Evolutionary conservation across 805 yeast species (phyloP), one percentile per base, ranked within the genome.

Genomic region (Maudiozyma pseudohumilis): DNA sequence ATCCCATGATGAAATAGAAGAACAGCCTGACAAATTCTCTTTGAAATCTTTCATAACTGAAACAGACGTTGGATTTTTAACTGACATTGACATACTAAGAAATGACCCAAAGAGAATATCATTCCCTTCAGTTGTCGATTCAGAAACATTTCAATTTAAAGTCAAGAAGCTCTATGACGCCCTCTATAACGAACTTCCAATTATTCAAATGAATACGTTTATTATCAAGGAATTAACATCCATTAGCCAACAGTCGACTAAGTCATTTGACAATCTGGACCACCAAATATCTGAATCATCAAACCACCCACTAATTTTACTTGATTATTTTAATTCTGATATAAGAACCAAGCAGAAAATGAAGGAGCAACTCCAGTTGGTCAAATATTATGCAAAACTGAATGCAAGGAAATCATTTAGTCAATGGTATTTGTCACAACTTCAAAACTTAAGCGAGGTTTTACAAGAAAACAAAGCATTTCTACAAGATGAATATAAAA

Each of bases 371-470:
- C 64, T 77, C 34, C 69, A 66, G 40, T 41, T 68, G 10, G 58
- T 77, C 30, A 74, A 74, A 48, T 69, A 65, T 22, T 70, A 58
- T 41, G 65, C 82, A 1, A 62, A 75, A 22, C 61, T 67, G 22
- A 73, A 72, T 47, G 74, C 83, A 0, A 65, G 63, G 40, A 67
- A 65, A 27, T 69, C 70, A 0, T 78, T 84, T 83, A 73, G 72
- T 45, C 70, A 68, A 35, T 78, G 85, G 86, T 59, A 83, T 42
- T 52, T 62, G 10, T 72, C 73, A 42, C 65, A 76, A 33, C 49
- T 71, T 5, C 59, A 62, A 18, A 75, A 73, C 29, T 59, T 77
- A 12, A 48, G 68, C 23, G 53, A 34, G 17, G 61, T 55, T 7
- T 33, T 60, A 16, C 29, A 40, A 12, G 64, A 57, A 29, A 57